Percentiles rank a stretch among this genome's conserved stretches.
phyloP scores from a whole-genome alignment of 306 rosid genomes.

The Dryas alaskensis region DNA sequence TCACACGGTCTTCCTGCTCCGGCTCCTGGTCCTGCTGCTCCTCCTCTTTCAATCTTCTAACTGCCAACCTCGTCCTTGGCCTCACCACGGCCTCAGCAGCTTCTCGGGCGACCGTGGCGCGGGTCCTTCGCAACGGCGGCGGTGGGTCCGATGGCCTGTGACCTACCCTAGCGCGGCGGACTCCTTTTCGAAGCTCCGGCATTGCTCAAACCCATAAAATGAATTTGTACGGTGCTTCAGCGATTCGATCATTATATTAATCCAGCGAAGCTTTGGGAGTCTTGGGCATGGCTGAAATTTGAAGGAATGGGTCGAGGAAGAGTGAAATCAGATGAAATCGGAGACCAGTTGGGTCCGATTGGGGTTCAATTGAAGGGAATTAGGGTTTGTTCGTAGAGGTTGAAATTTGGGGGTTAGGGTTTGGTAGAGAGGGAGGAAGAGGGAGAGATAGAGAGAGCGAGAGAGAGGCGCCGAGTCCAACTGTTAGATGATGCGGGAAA shows the following conservation, averaged over 20 bases:
- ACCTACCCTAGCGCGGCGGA: slow-evolving; percentile 65
- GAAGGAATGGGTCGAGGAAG: neutral
- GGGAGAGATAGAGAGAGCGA: neutral
- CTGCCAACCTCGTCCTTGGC: slow-evolving; percentile 63
- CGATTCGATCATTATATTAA: slow-evolving; percentile 60
- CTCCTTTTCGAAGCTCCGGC: slow-evolving; percentile 89
- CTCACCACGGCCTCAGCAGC: slow-evolving; percentile 45
- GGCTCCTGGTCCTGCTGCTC: slow-evolving; percentile 5
- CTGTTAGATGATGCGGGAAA: slow-evolving; percentile 4
- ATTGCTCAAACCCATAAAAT: slow-evolving; percentile 85
- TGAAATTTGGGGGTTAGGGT: slow-evolving; percentile 15
- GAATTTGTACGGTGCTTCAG: slow-evolving; percentile 31
- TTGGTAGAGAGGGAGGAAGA: neutral
- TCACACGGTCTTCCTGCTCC: slow-evolving; percentile 35
- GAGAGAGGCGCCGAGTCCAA: slow-evolving; percentile 9
- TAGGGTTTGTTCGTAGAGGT: slow-evolving; percentile 8
- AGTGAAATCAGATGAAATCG: neutral
- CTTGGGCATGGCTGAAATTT: slow-evolving; percentile 35
- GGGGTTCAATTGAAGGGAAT: neutral
- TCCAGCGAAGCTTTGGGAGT: slow-evolving; percentile 30
- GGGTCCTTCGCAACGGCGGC: slow-evolving; percentile 50
- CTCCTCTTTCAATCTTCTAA: slow-evolving; percentile 37
- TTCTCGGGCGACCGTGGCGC: slow-evolving; percentile 72
- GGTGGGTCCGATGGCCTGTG: slow-evolving; percentile 43
- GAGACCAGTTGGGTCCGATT: slow-evolving; percentile 1